Base-by-base conservation (phyloP, 192 early-diverging fungal species). In the Rhizoclosmatium sp. region DNA sequence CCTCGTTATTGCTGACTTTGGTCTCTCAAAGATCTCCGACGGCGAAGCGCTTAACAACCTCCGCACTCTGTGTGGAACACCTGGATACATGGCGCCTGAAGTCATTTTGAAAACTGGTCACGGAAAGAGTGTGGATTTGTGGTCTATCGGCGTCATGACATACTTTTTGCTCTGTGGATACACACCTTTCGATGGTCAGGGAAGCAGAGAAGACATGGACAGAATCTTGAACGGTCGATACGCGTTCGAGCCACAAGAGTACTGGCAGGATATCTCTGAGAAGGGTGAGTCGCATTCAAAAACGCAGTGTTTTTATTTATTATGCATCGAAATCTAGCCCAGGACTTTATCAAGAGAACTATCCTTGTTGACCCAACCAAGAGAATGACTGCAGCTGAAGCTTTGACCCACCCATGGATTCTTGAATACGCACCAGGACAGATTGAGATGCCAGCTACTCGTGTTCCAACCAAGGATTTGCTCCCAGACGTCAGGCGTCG, bases 91-190 rank as follows among this genome's bases (percentile, higher is more conserved):
- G 87, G 85, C 82, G 3, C 84, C 82, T 51, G 84, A 99, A 85
- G 91, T 99, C 31, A 82, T 97, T n/a, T 82, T 90, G 68, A 90
- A 93, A 69, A 86, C 89, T 65, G 92, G 93, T 4, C 94, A 99
- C 83, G 93, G 95, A 46, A 94, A 95, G 82, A 82, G 93, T 21
- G 96, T 99, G 2, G 96, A 99, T 82, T 87, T 99, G 79, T 99
- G 96, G 96, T 93, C 93, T 4, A 92, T 97, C 70, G 97, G 97
- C 71, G 90, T 97, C 16, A 93, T 98, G 69, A 93, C 96, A 46
- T 97, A 94, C 80, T 93, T 94, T 45, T 82, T 96, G 65, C 81
- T 91, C 9, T 90, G 86, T 82, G 89, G 89, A 45, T 91, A 89
- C 73, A 89, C 85, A 14, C 89, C 89, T 5, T 91, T 91, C 60